Percentiles rank a stretch among this genome's conserved stretches.
Evolutionary conservation across 371 early-diverging fungal genomes (phyloP).

Genomic region (Phascolomyces articulosus): DNA sequence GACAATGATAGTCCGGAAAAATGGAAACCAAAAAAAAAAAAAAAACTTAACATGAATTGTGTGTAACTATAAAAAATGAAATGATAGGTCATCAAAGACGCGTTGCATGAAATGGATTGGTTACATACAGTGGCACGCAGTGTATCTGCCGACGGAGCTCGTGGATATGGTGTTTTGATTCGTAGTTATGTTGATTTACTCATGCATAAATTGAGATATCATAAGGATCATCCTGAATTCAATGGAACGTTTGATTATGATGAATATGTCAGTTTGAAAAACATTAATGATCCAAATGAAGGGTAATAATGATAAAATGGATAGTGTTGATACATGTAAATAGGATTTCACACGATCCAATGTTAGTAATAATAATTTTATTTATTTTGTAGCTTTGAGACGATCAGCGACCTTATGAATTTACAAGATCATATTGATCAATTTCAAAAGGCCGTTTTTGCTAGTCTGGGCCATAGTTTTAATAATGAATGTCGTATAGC

Average conservation of each 20-base stretch:
- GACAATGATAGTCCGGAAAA: no score
- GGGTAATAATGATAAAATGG: conserved; percentile 62
- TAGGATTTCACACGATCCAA: not conserved
- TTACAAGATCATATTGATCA: conserved; percentile 90
- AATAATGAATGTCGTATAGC: conserved; percentile 96
- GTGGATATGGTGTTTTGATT: conserved; percentile 90
- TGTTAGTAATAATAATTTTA: not conserved
- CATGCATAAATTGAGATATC: conserved; percentile 89
- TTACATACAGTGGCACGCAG: conserved; percentile 69
- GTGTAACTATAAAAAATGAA: not conserved
- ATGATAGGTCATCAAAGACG: conserved; percentile 80
- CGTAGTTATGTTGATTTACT: conserved; percentile 90
- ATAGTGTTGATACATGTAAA: not conserved
- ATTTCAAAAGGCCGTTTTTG: conserved; percentile 89
- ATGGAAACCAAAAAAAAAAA: not conserved
- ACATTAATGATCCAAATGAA: conserved; percentile 96
- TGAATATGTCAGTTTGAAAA: conserved; percentile 92
- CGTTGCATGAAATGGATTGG: conserved; percentile 71
- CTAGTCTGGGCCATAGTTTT: conserved; percentile 79
- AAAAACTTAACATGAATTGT: not conserved
- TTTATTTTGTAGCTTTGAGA: conserved; percentile 72
- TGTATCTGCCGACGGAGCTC: conserved; percentile 60
- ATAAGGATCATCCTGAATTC: conserved; percentile 90
- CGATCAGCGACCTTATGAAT: conserved; percentile 90
- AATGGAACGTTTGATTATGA: conserved; percentile 96